A percentile compares a stretch with the other conserved stretches of the same genome.
phyloP scores from a whole-genome alignment of 2,329 filamentous ascomycete genomes.

The Penicillium sclerotiorum region DNA sequence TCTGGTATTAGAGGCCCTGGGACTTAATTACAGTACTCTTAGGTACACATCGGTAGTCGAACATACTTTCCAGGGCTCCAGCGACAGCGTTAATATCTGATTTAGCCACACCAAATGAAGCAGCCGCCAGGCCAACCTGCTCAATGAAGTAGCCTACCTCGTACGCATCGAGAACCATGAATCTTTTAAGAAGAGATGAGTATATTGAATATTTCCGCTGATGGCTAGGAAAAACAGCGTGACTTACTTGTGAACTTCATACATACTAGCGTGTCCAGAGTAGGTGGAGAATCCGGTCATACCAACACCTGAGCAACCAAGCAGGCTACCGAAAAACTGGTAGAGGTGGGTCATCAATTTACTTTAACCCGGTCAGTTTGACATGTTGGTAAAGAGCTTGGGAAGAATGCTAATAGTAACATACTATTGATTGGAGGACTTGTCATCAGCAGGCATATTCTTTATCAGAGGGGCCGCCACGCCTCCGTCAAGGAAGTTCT shows the following conservation, averaged over 20 bases:
- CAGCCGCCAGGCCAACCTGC: background rate
- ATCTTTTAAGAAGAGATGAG: background rate
- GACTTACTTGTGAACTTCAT: background rate
- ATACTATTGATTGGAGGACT: background rate
- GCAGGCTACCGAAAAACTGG: background rate
- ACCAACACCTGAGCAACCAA: background rate
- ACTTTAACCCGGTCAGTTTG: background rate
- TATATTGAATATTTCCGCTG: background rate
- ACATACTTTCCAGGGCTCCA: background rate
- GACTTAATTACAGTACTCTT: background rate
- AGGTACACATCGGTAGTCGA: background rate
- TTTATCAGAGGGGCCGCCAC: background rate
- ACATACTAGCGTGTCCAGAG: background rate
- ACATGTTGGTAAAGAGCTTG: background rate
- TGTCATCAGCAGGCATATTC: background rate
- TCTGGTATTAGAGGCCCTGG: background rate
- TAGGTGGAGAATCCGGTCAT: background rate
- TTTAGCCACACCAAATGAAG: background rate
- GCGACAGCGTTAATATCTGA: background rate
- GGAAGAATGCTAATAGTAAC: background rate
- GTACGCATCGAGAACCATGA: background rate
- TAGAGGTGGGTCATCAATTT: background rate
- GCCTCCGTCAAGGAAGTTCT: background rate
- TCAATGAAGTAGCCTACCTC: background rate
- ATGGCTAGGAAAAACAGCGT: background rate